Base-by-base conservation (phyloP, 106 monocot genomes). In the Acorus gramineus region DNA sequence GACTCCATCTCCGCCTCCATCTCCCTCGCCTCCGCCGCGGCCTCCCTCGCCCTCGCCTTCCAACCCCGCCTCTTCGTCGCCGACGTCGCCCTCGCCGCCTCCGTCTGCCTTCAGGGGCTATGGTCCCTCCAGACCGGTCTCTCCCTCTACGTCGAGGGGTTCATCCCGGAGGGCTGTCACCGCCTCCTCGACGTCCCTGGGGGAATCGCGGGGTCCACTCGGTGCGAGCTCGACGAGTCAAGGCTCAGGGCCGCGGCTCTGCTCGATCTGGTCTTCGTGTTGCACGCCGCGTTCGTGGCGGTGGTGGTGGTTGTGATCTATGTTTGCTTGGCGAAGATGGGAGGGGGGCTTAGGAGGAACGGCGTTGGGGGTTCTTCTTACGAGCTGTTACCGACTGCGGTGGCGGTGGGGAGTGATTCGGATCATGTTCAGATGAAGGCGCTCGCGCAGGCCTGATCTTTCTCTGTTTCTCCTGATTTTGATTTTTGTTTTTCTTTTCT, bases 121-220 rank as follows among this genome's bases (percentile, higher is more conserved):
- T 89, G 89, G 93, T 70, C 77, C 5, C 73, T 84, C 8, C 79
- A 79, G 61, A 59, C 81, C 8, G 80, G 78, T 8, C 69, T 93
- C 57, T 68, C 69, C 45, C 81, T 93, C 42, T 86, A 89, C 62
- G 78, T 79, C 9, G 93, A 89, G 11, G 74, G 57, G 42, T 85
- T 89, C 71, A 71, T 86, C 50, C 93, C 93, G 9, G 72, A 76
- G n/a, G 93, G 93, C 2, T 81, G 92, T 63, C 81, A 89, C 52
- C 64, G 67, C 43, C 56, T 89, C 43, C 71, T 89, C 6, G 90
- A 86, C 52, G 69, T 79, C 8, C 52, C 69, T 4, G 56, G 12
- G 4, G 72, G 66, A 8, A 64, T 56, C 49, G 72, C 62, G 2
- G 76, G 57, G 5, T 57, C 80, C 43, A 81, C 85, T 6, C 51